A percentile compares a stretch with the other conserved stretches of the same genome.
phyloP scores from a whole-genome alignment of 2,329 filamentous ascomycete species.

The Madurella fahalii region DNA sequence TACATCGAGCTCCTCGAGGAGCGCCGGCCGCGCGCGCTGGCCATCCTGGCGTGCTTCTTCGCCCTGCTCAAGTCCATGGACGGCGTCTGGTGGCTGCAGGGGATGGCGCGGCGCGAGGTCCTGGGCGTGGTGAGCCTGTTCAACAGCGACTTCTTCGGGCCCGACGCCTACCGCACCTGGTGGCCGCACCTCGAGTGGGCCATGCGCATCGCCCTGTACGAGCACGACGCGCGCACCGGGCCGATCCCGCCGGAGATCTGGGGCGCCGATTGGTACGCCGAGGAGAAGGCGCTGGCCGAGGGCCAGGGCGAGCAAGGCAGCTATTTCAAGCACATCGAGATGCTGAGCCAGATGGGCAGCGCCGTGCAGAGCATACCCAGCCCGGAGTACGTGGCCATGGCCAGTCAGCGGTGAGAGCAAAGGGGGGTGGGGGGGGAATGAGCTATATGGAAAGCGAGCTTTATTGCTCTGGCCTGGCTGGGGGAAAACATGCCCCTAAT shows the following conservation, averaged over 20 bases:
- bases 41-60: constrained; percentile 64
- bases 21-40: constrained; percentile 57
- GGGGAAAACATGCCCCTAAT: too few species aligned
- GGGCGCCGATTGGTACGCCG: constrained; percentile 49
- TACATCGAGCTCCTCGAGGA: constrained; percentile 58
- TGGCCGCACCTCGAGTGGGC: constrained; percentile 61
- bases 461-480: too few species aligned
- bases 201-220: constrained; percentile 55
- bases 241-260: constrained; percentile 54
- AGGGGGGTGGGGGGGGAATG: not conserved
- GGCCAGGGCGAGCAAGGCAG: constrained; percentile 25
- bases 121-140: constrained; percentile 59
- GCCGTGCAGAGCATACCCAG: constrained; percentile 29
- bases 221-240: constrained; percentile 43
- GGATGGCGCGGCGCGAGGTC: constrained; percentile 62
- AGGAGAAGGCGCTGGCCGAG: constrained; percentile 36
- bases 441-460: not conserved
- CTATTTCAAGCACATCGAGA: constrained; percentile 44
- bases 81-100: constrained; percentile 65
- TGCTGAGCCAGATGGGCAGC: constrained; percentile 39
- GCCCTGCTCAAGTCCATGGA: constrained; percentile 60
- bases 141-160: constrained; percentile 47
- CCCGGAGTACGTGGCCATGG: constrained; percentile 22
- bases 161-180: constrained; percentile 44
- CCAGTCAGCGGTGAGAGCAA: constrained; percentile 3